Conservation (phyloP, 345 rosid genomes). For the Noccaea caerulescens region DNA sequence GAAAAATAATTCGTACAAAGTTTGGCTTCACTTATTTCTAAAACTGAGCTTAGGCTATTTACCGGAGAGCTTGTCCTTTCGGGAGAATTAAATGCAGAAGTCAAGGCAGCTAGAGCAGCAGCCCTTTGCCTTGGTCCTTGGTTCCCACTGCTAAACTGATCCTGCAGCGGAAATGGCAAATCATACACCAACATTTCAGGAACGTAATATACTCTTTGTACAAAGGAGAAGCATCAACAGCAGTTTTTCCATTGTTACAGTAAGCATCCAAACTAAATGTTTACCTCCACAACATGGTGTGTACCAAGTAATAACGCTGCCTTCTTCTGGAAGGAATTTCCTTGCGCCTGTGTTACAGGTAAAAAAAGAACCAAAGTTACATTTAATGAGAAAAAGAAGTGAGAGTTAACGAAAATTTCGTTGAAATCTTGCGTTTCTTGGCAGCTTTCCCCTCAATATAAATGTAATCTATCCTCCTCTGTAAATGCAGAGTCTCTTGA, state of each 20-base stretch:
- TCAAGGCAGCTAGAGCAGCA: conserved; percentile 93
- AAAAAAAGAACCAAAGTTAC: not conserved
- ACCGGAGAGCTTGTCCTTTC: conserved; percentile 58
- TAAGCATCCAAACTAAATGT: conserved; percentile 27
- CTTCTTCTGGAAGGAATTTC: conserved; percentile 98
- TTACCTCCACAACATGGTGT: conserved; percentile 79
- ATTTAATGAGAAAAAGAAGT: conserved; percentile 3
- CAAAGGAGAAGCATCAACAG: conserved; percentile 8
- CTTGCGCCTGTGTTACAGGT: conserved; percentile 66
- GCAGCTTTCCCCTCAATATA: conserved; percentile 11
- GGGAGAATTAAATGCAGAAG: conserved; percentile 76
- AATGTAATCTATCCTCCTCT: not conserved
- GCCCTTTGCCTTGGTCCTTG: conserved; percentile 96
- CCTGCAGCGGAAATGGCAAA: conserved; percentile 28
- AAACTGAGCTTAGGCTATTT: conserved; percentile 38
- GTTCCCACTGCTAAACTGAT: conserved; percentile 57
- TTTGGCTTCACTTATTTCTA: not conserved
- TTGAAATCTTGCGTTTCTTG: not conserved
- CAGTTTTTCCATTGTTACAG: not conserved
- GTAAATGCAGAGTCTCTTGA: conserved; percentile 5
- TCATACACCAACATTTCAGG: not conserved
- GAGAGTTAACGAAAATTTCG: not conserved
- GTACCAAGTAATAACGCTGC: conserved; percentile 82
- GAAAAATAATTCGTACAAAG: not conserved
- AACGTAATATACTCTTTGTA: not conserved